Base-by-base conservation (phyloP, 495 filamentous ascomycete genomes). In the Baudoinia panamericana region DNA sequence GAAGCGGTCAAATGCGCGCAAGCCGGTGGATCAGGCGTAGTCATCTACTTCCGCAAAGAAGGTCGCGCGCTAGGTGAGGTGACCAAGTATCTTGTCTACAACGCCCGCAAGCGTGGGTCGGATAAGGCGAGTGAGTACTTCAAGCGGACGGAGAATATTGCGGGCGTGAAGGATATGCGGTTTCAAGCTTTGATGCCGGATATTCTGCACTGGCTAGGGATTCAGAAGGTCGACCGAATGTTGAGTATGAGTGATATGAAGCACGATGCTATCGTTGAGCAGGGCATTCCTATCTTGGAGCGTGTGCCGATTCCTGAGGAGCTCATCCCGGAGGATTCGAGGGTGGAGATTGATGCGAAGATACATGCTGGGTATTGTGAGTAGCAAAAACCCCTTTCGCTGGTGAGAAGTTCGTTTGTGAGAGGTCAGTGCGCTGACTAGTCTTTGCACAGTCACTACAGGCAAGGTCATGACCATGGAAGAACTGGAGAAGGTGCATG, bases 201-300 rank as follows among this genome's bases (percentile, higher is more conserved):
- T 61, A 88, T 96, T 50, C 73, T 97, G 30, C 90, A 97, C 62
- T 97, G 90, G 90, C 73, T 97, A 13, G 90, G 90, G 45, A 94
- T 97, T 55, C 92, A 79, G 63, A 96, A 96, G 70, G 96, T 97
- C 57, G 90, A 96, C 61, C 73, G 85, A 29, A 96, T 97, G 90
- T 70, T 97, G 35, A 92, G 83, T 62, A 96, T 97, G 90, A 90
- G 82, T 56, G 92, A 95, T 64, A 96, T 97, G 90, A 97, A 97
- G 64, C 76, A 97, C 61, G 90, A 97, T 66, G 90, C 90, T 38
- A 96, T 97, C 56, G 88, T 97, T 33, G 73, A 84, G 19, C 85
- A 92, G 61, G 90, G 90, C 27, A 97, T 97, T 53, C 79, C 84
- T 38, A 96, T 97, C 55, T 67, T 79, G 51, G 88, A 78, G 90